Base-by-base conservation (phyloP, 805 yeast genomes). In the Candida ficus region DNA sequence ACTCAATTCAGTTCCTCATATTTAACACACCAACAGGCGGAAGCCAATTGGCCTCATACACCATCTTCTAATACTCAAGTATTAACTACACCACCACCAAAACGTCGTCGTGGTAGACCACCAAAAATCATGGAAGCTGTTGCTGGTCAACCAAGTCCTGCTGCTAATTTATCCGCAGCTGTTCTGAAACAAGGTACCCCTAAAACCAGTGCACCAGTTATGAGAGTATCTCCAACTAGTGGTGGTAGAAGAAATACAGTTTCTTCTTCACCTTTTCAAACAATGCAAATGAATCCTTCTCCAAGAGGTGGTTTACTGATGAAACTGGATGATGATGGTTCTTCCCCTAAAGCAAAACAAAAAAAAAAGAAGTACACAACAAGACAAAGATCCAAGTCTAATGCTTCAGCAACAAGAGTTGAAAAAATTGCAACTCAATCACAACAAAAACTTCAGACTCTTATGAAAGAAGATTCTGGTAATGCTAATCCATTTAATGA, bases 71-170 rank as follows among this genome's bases (percentile, higher is more conserved):
- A 35, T 2, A 21, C 30, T 11, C 12, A 19, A 10, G 35, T 16
- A 7, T 18, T 41, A 5, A 29, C 35, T 4, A 44, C 55, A 11
- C 56, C 58, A 9, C 45, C 57, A 2, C 51, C 55, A 17, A 56
- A 52, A 35, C 56, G 59, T 14, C 57, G 58, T 30, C 56, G 59
- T 44, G 61, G 61, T 7, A 54, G 61, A 48, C 58, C 58, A 16
- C 42, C 59, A 10, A 55, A 47, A 38, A 37, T 45, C 16, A 30
- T 37, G 13, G 34, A 42, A 18, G 17, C 25, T 6, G 31, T 33
- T 2, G 41, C 39, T 10, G 41, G 38, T 9, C 21, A 31, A 2
- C 43, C 48, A 4, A 45, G 50, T 21, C 53, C 54, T 17, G 59
- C 60, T 29, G 59, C 56, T 10, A 40, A 40, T 38, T 35, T 48